phyloP scores from a whole-genome alignment of 2,329 filamentous ascomycete genomes.

The Westerdykella sp. region DNA sequence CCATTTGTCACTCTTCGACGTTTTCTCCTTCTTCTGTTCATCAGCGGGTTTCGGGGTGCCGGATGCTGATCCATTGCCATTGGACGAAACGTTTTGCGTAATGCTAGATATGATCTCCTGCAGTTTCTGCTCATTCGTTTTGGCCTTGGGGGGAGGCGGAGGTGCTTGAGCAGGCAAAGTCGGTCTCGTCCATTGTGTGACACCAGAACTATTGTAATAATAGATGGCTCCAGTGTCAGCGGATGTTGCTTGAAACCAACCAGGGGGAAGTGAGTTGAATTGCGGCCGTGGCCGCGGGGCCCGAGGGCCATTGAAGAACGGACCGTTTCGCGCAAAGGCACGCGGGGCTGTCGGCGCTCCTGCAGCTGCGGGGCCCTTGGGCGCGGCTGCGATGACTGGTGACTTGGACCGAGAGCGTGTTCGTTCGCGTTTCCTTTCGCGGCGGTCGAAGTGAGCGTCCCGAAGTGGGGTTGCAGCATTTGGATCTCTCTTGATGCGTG shows the following conservation, averaged over 20 bases:
- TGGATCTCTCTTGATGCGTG: constrained; percentile 77
- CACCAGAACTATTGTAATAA: constrained; percentile 70
- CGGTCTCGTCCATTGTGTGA: constrained; percentile 76
- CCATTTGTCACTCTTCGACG: constrained; percentile 58
- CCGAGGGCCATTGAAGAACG: constrained; percentile 51
- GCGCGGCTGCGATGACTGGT: constrained; percentile 34
- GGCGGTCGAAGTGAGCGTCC: constrained; percentile 56
- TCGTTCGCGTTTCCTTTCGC: constrained; percentile 45
- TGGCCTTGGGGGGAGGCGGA: constrained; percentile 55
- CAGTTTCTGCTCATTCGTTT: constrained; percentile 67
- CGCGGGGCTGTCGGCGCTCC: constrained; percentile 42
- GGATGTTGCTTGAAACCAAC: constrained; percentile 77
- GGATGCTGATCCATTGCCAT: constrained; percentile 47
- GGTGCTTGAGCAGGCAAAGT: constrained; percentile 60
- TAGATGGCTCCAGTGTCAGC: constrained; percentile 63
- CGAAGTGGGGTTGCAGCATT: constrained; percentile 42
- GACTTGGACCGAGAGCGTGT: constrained; percentile 47
- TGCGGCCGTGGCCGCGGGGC: constrained; percentile 50
- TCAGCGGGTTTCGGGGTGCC: constrained; percentile 59
- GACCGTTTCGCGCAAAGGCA: constrained; percentile 42
- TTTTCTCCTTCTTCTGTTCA: constrained; percentile 51
- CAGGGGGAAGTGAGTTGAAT: constrained; percentile 61
- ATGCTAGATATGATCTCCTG: constrained; percentile 73
- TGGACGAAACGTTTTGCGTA: constrained; percentile 60
- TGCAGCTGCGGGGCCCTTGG: constrained; percentile 37